Evolutionary conservation across 2,329 filamentous ascomycete genomes (phyloP), one percentile per base, ranked within the genome.

Genomic region (Gaeumannomyces sp.): DNA sequence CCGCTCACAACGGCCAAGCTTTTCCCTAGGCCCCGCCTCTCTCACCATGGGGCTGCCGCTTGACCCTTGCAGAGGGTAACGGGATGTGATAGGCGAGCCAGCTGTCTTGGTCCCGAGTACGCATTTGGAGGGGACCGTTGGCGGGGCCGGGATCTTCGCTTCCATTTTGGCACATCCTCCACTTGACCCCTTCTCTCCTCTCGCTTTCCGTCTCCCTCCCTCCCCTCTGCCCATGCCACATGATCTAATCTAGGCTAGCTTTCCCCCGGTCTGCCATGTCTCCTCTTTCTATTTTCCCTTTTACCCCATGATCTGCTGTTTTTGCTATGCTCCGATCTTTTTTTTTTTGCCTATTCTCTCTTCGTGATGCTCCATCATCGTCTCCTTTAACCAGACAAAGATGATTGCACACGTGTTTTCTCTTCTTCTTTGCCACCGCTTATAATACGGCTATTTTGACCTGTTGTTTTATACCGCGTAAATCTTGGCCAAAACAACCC

Each of bases 321-420:
- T 70, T 70, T 65, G 69, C 68, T 66, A 69, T 70, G 66, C 66
- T 68, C 31, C 16, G n/a, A n/a, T n/a, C n/a, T 64, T 61, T 45
- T 45, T 61, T 59, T 67, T 64, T 66, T 62, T 62, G 58, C 64
- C 60, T 38, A 38, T 56, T 29, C 14, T 61, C 58, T 69, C 70
- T 68, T 67, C 71, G 70, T 67, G 70, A 71, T 70, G 63, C 65
- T 62, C 61, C 31, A 67, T 59, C 60, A 65, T 63, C 45, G 50
- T 64, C 60, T 29, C 59, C 56, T 67, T 61, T 56, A 62, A 58
- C 64, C 64, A 66, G 62, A 59, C 38, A 27, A 64, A 50, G 59
- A 66, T 65, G 67, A 64, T 67, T 67, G 62, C 61, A 60, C 59
- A 31, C 27, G 59, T 65, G 65, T 64, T 65, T 66, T 33, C 61